Base-by-base conservation (phyloP, 1,284 basidiomycete species). In the Moniliella sp. region DNA sequence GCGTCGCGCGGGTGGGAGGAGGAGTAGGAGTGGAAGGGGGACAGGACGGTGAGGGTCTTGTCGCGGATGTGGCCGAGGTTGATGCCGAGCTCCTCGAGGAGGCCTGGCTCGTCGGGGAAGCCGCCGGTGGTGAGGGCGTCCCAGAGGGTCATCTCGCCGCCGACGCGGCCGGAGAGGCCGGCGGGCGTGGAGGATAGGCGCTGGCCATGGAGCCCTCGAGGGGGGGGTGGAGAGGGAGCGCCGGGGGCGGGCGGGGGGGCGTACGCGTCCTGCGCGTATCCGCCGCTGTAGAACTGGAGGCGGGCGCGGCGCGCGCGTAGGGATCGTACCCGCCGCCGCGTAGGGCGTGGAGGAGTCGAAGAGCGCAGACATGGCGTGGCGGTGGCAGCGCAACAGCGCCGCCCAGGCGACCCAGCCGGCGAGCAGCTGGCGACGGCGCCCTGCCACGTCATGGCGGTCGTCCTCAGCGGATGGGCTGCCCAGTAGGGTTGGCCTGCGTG, bases 61-160 rank as follows among this genome's bases (percentile, higher is more conserved):
- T 75, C 75, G 29, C 79, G 70, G 61, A 97, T 93, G 62, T 99
- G 91, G 25, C 75, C 73, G 49, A 94, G 84, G 64, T 97, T 94
- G 62, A 99, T 86, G 28, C 88, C 91, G 16, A 99, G 74, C 62
- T 97, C 88, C 28, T 59, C 56, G 51, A 59, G 50, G 31, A 59
- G 40, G 18, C 45, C 35, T 8, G 56, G 56, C 31, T 59, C 56
- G 31, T 53, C 56, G 4, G 56, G 56, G 23, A 53, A 49, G 5
- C 51, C 54, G n/a, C 54, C 54, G 1, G 56, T 57, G 28, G 51
- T 52, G 32, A 59, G 57, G 12, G 56, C 56, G 16, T 40, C 39
- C 50, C 50, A 54, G 31, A 54, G 51, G 28, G 45, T 40, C 40
- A 49, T 43, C 27, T 54, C 49, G 11, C 42, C 39, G 28, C 35